phyloP scores from a whole-genome alignment of 345 rosid species.

The Ailanthus altissimus region DNA sequence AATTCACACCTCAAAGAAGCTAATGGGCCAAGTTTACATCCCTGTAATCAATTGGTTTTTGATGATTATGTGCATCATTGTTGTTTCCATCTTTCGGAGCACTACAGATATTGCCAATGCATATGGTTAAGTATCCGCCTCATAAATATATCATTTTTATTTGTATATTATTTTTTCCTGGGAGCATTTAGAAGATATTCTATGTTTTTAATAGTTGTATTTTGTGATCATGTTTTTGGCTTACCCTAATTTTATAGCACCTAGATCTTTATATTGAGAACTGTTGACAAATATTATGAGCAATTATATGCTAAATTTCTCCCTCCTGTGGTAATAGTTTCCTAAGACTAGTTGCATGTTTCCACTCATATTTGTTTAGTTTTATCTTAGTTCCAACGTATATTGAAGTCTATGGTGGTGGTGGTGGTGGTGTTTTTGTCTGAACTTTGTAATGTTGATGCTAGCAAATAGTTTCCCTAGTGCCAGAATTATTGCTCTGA shows the following conservation, averaged over 20 bases:
- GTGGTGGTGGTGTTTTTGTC: no score
- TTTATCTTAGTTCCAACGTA: not conserved
- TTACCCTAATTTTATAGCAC: not conserved
- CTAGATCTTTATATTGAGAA: not conserved
- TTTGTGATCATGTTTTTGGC: not conserved
- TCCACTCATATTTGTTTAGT: not conserved
- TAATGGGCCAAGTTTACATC: slow-evolving; percentile 91
- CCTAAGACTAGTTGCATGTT: not conserved
- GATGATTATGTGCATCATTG: slow-evolving; percentile 86
- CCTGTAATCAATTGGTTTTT: slow-evolving; percentile 91
- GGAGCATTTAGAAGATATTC: slow-evolving; percentile 4
- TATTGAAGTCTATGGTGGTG: not conserved
- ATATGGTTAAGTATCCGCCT: slow-evolving; percentile 56
- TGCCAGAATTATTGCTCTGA: slow-evolving; percentile 7
- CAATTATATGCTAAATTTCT: not conserved
- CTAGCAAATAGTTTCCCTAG: not conserved
- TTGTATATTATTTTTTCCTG: not conserved
- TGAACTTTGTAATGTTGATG: not conserved
- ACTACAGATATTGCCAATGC: slow-evolving; percentile 98
- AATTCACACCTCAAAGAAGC: slow-evolving; percentile 82
- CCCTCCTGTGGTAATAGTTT: not conserved
- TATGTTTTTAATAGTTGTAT: not conserved
- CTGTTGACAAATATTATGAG: not conserved
- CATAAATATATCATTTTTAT: not conserved
- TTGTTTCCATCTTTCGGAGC: slow-evolving; percentile 80